Base-by-base conservation (phyloP, 176 grass and related monocot species). In the Lolium perenne region DNA sequence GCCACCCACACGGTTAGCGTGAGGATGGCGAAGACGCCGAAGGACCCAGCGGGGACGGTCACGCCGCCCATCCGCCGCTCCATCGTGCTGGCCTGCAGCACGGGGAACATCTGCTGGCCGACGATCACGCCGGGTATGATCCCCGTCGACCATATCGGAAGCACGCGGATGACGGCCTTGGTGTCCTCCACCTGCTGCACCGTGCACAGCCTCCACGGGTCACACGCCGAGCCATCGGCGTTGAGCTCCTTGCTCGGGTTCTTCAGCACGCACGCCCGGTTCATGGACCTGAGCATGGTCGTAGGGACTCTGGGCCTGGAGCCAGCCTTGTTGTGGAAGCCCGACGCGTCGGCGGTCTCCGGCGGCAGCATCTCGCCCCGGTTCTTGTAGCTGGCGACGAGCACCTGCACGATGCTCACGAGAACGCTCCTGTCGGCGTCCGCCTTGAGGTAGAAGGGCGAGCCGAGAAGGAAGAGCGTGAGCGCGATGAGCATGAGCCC, bases 101-200 rank as follows among this genome's bases (percentile, higher is more conserved):
- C 83, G 54, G 91, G 81, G 88, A 93, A 95, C 68, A 53, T 87
- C 21, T 76, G 67, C 79, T 86, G 84, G 15, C 32, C 74, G 20
- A 93, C 74, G 84, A 91, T 32, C 4, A 95, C 81, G 61, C 86
- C 89, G 0, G 87, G 67, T 4, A 95, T 77, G 80, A 95, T 89
- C 29, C 88, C 81, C 16, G 94, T 85, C 8, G 94, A 95, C 91
- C 94, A 95, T 35, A 95, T 89, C 9, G 94, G 94, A 3, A 95
- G 80, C 81, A 95, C 88, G 38, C 89, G 86, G 72, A 93, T 60
- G 58, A 86, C 38, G 9, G 94, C 80, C 79, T 95, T 95, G 10
- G 79, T n/a, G 59, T 85, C 82, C 58, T 95, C 91, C 57, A 95
- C 91, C 76, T 91, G 94, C 78, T 95, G 86, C 74, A 95, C 91